Evolutionary conservation across 495 filamentous ascomycete species (phyloP), one percentile per base, ranked within the genome.

Genomic region (Penicillium cinerascens): DNA sequence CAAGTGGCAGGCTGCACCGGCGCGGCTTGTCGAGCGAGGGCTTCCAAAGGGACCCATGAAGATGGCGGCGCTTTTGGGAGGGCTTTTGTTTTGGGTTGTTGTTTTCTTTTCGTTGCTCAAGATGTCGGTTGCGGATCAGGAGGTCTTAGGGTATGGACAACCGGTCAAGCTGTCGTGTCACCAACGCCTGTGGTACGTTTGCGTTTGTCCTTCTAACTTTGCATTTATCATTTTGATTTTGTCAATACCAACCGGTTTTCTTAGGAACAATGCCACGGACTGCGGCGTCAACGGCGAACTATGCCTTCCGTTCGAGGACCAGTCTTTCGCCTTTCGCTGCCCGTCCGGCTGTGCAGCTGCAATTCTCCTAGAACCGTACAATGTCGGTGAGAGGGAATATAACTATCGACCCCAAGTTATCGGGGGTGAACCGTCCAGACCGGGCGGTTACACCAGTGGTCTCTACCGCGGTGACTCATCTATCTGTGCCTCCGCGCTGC

Each of bases 401-500:
- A 73, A 81, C 22, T 92, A 91, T 54, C 69, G 70, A 17, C 78
- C 77, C 0, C 68, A 90, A 9, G 82, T 93, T 0, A 76, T 92
- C 20, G 89, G 88, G 10, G 87, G 86, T 0, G 79, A 80, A 11
- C 56, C 78, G 2, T 67, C 72, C n/a, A 66, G 70, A 4, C 51
- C 67, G 13, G 66, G 65, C 35, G 66, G 69, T 10, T 61, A 63
- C 20, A 52, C 42, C 15, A 53, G 67, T 41, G 68, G 79, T 0
- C 59, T 83, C 20, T 93, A 93, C 67, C 80, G 89, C n/a, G 84
- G 86, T 4, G 89, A 92, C 59, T 91, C 88, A 2, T 86, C 85
- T 48, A 83, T 91, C 54, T 92, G 88, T 62, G 78, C 78, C 9
- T 72, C 87, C 7, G 88, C 87, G 13, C 78, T 92, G 25, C 88